Conservation (phyloP, 768 basidiomycete species). For the Auriscalpium orientale region DNA sequence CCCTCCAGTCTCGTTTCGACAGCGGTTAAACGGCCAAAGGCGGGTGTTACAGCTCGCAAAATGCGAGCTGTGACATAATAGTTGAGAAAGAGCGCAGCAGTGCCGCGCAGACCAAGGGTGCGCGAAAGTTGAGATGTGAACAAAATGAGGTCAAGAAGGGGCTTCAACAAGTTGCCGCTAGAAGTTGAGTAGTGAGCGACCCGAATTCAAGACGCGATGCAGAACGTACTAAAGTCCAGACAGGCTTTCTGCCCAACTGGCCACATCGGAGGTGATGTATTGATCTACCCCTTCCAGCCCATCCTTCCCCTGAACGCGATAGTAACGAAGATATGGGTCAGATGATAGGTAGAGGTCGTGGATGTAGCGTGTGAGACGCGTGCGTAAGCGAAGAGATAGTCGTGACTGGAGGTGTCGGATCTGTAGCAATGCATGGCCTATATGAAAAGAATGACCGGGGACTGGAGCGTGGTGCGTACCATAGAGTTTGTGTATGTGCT, state of each 20-base stretch:
- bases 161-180: constrained; percentile 91
- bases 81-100: constrained; percentile 68
- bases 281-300: constrained; percentile 72
- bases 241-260: constrained; percentile 80
- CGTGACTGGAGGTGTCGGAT: constrained; percentile 86
- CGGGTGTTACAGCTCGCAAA: constrained; percentile 78
- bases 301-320: constrained; percentile 32
- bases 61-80: constrained; percentile 85
- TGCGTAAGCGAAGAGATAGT: constrained; percentile 74
- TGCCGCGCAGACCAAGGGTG: constrained; percentile 82
- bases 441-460: background rate
- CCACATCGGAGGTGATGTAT: constrained; percentile 89
- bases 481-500: constrained; percentile 95
- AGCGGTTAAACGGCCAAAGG: constrained; percentile 85
- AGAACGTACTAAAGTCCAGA: constrained; percentile 79
- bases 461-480: constrained; percentile 34
- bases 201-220: background rate
- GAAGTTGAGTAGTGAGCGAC: background rate
- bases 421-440: constrained; percentile 32
- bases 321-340: constrained; percentile 63
- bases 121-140: constrained; percentile 89
- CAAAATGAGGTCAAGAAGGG: constrained; percentile 80
- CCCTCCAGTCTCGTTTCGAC: constrained; percentile 85
- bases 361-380: constrained; percentile 82
- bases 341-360: constrained; percentile 88